Conservation (phyloP, 306 rosid genomes). For the Casuarina equisetifolia region DNA sequence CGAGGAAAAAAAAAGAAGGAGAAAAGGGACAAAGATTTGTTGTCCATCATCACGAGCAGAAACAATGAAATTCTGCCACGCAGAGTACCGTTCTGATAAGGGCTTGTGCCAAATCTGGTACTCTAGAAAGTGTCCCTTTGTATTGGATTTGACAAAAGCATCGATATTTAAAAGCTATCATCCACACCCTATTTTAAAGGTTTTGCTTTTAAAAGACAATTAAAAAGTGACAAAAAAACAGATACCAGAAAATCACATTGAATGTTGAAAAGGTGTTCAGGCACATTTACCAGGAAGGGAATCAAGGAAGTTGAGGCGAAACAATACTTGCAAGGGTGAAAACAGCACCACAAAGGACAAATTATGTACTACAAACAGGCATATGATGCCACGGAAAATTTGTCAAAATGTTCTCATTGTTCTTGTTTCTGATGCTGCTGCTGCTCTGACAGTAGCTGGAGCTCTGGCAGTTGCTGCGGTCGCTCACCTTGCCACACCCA, state of each 20-base stretch:
- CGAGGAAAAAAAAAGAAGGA: neutral
- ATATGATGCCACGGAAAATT: neutral
- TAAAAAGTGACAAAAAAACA: neutral
- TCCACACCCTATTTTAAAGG: neutral
- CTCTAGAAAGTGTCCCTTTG: too few species aligned
- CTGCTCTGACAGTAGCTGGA: neutral
- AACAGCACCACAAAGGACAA: neutral
- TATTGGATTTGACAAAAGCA: too few species aligned
- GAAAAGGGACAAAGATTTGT: neutral
- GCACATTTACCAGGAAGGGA: neutral
- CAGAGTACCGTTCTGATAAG: neutral
- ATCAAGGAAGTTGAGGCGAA: neutral
- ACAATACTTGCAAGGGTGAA: neutral
- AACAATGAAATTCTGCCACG: neutral
- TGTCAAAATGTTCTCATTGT: neutral
- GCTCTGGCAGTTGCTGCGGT: conserved; percentile 33
- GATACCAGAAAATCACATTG: neutral
- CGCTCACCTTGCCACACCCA: conserved; percentile 83
- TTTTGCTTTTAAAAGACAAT: neutral
- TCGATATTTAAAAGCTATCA: neutral
- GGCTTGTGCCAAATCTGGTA: neutral
- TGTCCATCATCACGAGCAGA: neutral
- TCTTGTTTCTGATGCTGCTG: conserved; percentile 28
- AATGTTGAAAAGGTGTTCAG: neutral
- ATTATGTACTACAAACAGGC: neutral